A percentile compares a stretch with the other conserved stretches of the same genome.
Evolutionary conservation across 306 rosid genomes (phyloP).

Genomic region (Cyclanthera cordifolia): DNA sequence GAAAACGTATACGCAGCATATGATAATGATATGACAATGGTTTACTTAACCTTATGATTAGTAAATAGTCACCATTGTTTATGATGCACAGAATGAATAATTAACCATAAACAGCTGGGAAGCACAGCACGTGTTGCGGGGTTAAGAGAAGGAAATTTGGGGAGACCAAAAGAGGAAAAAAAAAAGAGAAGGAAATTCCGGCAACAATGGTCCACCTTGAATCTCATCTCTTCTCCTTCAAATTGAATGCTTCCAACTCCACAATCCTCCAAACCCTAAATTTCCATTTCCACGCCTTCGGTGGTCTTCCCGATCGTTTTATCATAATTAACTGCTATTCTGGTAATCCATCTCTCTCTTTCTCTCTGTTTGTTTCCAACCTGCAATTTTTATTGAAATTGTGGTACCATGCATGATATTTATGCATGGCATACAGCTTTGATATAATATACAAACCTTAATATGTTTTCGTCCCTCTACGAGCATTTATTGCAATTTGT

Average conservation of each 20-base stretch:
- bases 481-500: background rate
- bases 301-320: background rate
- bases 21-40: background rate
- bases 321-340: background rate
- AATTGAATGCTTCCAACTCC: background rate
- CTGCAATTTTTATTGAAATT: background rate
- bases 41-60: background rate
- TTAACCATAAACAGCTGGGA: background rate
- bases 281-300: background rate
- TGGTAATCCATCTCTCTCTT: background rate
- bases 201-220: conserved; percentile 17
- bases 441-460: no score
- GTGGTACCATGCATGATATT: background rate
- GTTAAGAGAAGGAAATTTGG: no score
- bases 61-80: no score
- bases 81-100: no score
- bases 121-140: no score
- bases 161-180: background rate
- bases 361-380: background rate
- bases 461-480: background rate
- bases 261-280: background rate
- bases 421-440: no score
- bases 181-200: background rate
- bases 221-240: background rate
- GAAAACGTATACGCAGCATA: background rate